Base-by-base conservation (phyloP, 106 monocot species). In the Iris macrosiphon region DNA sequence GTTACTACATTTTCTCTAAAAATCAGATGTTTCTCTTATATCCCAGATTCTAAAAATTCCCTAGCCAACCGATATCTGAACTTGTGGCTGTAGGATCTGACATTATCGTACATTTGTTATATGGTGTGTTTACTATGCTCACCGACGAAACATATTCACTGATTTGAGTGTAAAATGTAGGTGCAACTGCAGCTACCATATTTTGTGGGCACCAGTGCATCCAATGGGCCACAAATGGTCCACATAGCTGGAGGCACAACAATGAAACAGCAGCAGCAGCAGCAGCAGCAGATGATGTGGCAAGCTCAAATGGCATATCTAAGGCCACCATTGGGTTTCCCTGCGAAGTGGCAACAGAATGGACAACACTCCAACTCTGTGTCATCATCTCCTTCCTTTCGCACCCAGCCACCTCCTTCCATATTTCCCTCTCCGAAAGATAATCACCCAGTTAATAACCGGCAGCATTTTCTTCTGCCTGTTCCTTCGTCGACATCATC, bases 171-270 rank as follows among this genome's bases (percentile, higher is more conserved):
- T 29, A n/a, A 31, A 32, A 30, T 27, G 5, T 33, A 47, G 76
- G 24, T 71, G 28, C 64, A 79, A 40, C 18, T 69, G 44, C 68
- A 58, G 35, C 42, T 61, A 38, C 78, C 70, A 13, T 57, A 66
- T 4, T 77, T 66, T 31, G 19, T 70, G 6, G 24, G 48, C 44
- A 45, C 22, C 60, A 47, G 46, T 25, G 55, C 76, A 21, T 38
- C 55, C 23, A 72, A 68, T 29, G 52, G 48, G 2, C 45, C 37
- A 3, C 67, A 68, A 8, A 54, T 62, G 48, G 55, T 21, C 31
- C 16, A 65, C 55, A 22, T 55, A 33, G 40, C 61, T 55, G n/a
- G 57, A 23, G 30, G 37, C 40, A 24, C 77, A 73, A 22, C 69
- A 69, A 46, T 47, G 56, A 27, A 64, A 61, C 72, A 76, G 72